Evolutionary conservation across 1,139 yeast species (phyloP), one percentile per base, ranked within the genome.

Genomic region (Taphrina sp.): DNA sequence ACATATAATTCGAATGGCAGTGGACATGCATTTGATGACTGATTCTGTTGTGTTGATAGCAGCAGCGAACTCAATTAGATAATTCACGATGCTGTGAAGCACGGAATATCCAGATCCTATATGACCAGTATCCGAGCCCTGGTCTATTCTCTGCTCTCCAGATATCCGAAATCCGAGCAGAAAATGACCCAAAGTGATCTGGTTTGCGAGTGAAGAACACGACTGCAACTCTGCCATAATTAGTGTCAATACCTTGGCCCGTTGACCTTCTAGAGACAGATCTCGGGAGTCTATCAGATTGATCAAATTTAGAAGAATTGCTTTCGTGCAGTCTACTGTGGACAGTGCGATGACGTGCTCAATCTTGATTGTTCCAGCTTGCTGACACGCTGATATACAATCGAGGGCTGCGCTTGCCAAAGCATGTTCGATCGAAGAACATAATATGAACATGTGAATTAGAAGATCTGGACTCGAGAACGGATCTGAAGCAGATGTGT

Each of bases 21-120:
- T n/a, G n/a, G n/a, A n/a, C n/a, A n/a, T n/a, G n/a, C n/a, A n/a
- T n/a, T n/a, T n/a, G n/a, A n/a, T n/a, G n/a, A n/a, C n/a, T n/a
- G n/a, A n/a, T n/a, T n/a, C n/a, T n/a, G n/a, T n/a, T n/a, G n/a
- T n/a, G n/a, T n/a, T n/a, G n/a, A n/a, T n/a, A n/a, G n/a, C n/a
- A n/a, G n/a, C n/a, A n/a, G n/a, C n/a, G n/a, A n/a, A n/a, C n/a
- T n/a, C n/a, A n/a, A n/a, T 34, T 12, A 41, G 45, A 8, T 31
- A 16, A 8, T 8, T 31, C 16, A 49, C 5, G 22, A 49, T 17
- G n/a, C 26, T 16, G 17, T 49, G 54, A 22, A 39, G n/a, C 22
- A 49, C 17, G 7, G 54, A 49, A 3, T 39, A 16, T 49, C 46
- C 54, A 31, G 54, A 49, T 16, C 46, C 54, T 16, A 49, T 39